A percentile compares a stretch with the other conserved stretches of the same genome.
phyloP scores from a whole-genome alignment of 208 protist species.

The Trypanosoma caninum region DNA sequence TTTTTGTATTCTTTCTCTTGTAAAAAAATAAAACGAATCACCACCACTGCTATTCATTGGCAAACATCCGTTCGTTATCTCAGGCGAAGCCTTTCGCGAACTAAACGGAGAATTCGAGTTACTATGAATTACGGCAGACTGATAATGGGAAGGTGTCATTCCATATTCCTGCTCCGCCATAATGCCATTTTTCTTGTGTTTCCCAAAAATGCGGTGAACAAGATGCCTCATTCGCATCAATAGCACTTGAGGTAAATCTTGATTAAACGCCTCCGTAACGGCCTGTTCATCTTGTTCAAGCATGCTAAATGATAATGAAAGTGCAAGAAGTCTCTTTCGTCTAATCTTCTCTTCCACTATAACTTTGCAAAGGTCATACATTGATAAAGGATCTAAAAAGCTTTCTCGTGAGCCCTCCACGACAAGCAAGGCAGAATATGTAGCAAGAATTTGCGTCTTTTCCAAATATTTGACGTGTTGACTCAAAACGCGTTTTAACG shows the following conservation, averaged over 20 bases:
- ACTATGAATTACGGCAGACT: constrained; percentile 28
- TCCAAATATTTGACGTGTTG: constrained; percentile 46
- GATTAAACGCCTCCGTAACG: constrained; percentile 50
- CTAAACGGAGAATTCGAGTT: constrained; percentile 25
- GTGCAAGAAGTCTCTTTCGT: constrained; percentile 61
- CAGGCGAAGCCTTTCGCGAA: constrained; percentile 29
- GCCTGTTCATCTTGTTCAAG: constrained; percentile 83
- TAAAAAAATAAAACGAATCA: too few relatives aligned
- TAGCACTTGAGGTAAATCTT: constrained; percentile 50
- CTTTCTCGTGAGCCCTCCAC: constrained; percentile 78
- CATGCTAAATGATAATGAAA: constrained; percentile 81
- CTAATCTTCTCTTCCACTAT: constrained; percentile 64
- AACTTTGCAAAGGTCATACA: constrained; percentile 69
- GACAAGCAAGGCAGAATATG: constrained; percentile 58
- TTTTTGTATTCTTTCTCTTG: too few relatives aligned
- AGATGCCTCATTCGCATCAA: constrained; percentile 67
- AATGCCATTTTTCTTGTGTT: constrained; percentile 21
- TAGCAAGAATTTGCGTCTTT: constrained; percentile 50
- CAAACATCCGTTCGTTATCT: background rate
- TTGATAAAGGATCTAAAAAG: constrained; percentile 74
- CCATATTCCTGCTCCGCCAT: background rate
- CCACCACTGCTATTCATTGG: too few relatives aligned
- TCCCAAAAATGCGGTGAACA: constrained; percentile 59
- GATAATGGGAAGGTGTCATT: constrained; percentile 24
- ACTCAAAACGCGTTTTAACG: constrained; percentile 21